phyloP scores from a whole-genome alignment of 2,329 filamentous ascomycete species.

The Cladosporium sp. region DNA sequence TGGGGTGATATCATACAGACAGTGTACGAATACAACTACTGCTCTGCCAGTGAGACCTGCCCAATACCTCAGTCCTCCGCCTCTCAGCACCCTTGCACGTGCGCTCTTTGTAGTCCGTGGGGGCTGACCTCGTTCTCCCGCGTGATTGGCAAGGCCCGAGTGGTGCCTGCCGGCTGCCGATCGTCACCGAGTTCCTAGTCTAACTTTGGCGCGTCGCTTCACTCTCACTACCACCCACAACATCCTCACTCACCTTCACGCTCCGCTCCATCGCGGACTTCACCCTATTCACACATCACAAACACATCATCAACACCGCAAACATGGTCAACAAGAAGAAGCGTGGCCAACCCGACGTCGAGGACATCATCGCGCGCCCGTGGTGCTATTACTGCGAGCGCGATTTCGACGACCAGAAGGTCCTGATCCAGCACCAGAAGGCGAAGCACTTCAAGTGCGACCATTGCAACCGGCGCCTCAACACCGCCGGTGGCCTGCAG shows the following conservation, averaged over 20 bases:
- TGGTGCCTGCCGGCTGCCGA: background rate
- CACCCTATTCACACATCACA: background rate
- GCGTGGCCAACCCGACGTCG: constrained; percentile 69
- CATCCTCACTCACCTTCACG: background rate
- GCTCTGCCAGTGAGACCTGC: background rate
- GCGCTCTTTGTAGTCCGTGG: background rate
- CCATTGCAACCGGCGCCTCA: constrained; percentile 80
- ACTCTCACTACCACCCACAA: background rate
- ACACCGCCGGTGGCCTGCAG: constrained; percentile 91
- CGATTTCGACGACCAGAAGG: constrained; percentile 96
- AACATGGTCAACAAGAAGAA: constrained; percentile 4
- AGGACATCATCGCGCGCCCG: constrained; percentile 82
- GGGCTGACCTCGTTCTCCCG: background rate
- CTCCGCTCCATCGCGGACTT: background rate
- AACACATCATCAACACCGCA: background rate
- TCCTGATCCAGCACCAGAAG: constrained; percentile 95
- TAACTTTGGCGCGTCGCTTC: background rate
- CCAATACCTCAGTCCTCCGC: too few species aligned
- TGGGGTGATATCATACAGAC: background rate
- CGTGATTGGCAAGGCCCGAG: background rate
- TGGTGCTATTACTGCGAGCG: constrained; percentile 99
- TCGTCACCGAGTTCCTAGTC: background rate
- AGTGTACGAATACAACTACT: background rate
- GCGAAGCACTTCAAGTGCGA: constrained; percentile 99
- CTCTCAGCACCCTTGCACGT: background rate